phyloP scores from a whole-genome alignment of 345 rosid genomes.

The Euphorbia peplus region DNA sequence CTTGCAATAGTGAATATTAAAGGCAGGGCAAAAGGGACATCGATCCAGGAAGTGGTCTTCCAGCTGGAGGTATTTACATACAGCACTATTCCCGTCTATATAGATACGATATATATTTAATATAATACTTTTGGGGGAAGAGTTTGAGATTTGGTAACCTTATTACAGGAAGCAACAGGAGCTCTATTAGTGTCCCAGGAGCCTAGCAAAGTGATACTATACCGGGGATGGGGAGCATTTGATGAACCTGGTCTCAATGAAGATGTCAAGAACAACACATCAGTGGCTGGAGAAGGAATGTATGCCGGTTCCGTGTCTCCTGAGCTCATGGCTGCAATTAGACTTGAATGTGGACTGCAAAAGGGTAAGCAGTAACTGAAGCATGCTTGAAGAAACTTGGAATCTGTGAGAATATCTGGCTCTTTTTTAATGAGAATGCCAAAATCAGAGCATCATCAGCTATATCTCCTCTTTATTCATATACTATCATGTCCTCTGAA shows the following conservation, averaged over 20 bases:
- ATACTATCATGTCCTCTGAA: neutral
- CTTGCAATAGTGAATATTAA: slow-evolving; percentile 83
- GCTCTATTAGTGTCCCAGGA: slow-evolving; percentile 80
- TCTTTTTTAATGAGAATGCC: neutral
- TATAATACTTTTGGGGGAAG: neutral
- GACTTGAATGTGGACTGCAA: slow-evolving; percentile 74
- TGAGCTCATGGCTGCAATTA: slow-evolving; percentile 77
- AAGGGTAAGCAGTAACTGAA: slow-evolving; percentile 17
- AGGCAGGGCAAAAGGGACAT: slow-evolving; percentile 94
- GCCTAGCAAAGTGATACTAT: slow-evolving; percentile 85
- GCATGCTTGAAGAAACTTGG: slow-evolving; percentile 10
- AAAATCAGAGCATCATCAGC: neutral
- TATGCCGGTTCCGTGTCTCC: slow-evolving; percentile 45
- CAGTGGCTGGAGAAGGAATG: slow-evolving; percentile 19
- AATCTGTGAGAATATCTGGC: neutral
- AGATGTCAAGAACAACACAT: slow-evolving; percentile 14
- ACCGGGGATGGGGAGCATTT: slow-evolving; percentile 83
- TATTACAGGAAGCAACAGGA: slow-evolving; percentile 77
- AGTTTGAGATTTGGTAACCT: slow-evolving; percentile 1
- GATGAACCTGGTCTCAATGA: slow-evolving; percentile 34
- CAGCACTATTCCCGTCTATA: neutral
- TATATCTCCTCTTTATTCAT: neutral
- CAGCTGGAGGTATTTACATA: slow-evolving; percentile 62
- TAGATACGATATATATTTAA: neutral
- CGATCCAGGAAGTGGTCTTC: slow-evolving; percentile 76